phyloP scores from a whole-genome alignment of 1,284 basidiomycete species.

The Pseudozyma thailandica region DNA sequence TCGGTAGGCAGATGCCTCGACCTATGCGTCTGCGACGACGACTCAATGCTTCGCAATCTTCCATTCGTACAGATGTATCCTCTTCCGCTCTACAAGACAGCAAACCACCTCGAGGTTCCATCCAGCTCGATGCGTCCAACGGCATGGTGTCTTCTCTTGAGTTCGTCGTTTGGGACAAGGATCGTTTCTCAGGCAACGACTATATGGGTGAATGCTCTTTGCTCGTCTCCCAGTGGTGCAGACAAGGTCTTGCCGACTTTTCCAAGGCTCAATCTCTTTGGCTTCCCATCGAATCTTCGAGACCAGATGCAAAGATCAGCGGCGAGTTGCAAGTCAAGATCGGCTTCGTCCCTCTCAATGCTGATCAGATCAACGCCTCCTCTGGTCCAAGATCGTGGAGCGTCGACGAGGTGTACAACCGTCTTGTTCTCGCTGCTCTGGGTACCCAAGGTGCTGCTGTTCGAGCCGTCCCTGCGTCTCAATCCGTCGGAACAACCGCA shows the following conservation, averaged over 20 bases:
- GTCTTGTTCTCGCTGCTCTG: constrained; percentile 40
- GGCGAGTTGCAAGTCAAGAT: constrained; percentile 58
- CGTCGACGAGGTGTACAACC: constrained; percentile 46
- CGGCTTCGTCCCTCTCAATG: constrained; percentile 43
- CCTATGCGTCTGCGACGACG: constrained; percentile 50
- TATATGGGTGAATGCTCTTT: constrained; percentile 89
- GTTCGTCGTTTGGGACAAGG: constrained; percentile 92
- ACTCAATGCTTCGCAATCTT: constrained; percentile 13
- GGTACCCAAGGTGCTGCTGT: constrained; percentile 41
- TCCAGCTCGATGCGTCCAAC: constrained; percentile 48
- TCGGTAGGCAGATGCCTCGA: constrained; percentile 50
- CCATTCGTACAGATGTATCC: constrained; percentile 5
- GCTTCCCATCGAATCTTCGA: constrained; percentile 53
- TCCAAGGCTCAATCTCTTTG: constrained; percentile 41
- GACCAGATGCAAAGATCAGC: constrained; percentile 41
- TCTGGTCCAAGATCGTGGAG: constrained; percentile 25
- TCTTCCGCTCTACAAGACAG: constrained; percentile 3
- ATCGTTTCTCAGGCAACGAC: constrained; percentile 77
- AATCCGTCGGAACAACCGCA: constrained; percentile 55
- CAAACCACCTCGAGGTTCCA: constrained; percentile 38
- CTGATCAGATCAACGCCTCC: neutral
- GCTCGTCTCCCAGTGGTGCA: constrained; percentile 83
- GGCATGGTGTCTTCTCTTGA: constrained; percentile 72
- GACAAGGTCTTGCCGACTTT: constrained; percentile 43
- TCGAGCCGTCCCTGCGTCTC: constrained; percentile 56